Evolutionary conservation across 768 basidiomycete species (phyloP).

Genomic region (Chalciporus pseudorubinellus): DNA sequence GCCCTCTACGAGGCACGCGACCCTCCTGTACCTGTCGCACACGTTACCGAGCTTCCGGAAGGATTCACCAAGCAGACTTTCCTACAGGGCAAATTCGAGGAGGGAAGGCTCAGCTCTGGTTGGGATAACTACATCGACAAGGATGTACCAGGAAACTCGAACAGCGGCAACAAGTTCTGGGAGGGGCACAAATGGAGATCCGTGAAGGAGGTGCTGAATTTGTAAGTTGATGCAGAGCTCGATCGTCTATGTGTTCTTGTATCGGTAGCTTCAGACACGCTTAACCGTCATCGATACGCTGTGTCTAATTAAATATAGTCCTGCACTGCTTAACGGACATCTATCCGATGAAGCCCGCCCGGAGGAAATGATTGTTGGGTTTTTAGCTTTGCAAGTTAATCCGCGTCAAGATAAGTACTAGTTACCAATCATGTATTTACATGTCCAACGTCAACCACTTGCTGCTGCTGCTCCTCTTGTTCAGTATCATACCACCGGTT

Average conservation of each 20-base stretch:
- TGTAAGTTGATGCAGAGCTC: conserved; percentile 13
- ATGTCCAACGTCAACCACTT: conserved; percentile 17
- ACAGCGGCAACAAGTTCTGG: conserved; percentile 33
- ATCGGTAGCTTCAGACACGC: not conserved
- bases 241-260: not conserved
- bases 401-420: no score
- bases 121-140: conserved; percentile 32
- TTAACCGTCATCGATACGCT: not conserved
- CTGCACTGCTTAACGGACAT: not conserved
- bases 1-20: conserved; percentile 25
- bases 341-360: no score
- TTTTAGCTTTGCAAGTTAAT: no score
- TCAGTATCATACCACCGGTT: conserved; percentile 21
- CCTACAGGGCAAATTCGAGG: conserved; percentile 28
- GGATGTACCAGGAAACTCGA: conserved; percentile 31
- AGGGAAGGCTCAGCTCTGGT: conserved; percentile 33
- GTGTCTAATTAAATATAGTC: not conserved
- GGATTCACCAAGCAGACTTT: conserved; percentile 29
- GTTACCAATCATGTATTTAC: conserved; percentile 6
- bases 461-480: conserved; percentile 18
- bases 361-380: no score
- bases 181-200: conserved; percentile 34
- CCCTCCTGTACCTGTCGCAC: conserved; percentile 20
- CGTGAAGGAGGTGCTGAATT: conserved; percentile 26
- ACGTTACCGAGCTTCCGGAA: no score